phyloP scores from a whole-genome alignment of 2,329 filamentous ascomycete genomes.

The Fusarium sp. region DNA sequence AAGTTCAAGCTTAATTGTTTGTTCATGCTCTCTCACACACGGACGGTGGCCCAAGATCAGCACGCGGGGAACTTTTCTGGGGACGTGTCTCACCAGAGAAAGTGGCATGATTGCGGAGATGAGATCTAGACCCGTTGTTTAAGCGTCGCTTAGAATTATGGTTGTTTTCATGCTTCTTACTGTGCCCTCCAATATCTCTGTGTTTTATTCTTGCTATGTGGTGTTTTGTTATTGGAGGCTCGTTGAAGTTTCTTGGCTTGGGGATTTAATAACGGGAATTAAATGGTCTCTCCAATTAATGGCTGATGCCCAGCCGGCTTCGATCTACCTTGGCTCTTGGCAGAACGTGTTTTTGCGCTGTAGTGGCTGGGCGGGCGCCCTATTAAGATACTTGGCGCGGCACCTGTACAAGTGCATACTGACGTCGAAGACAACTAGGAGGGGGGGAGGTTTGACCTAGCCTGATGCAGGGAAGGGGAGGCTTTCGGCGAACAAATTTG shows the following conservation, averaged over 20 bases:
- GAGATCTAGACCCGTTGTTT: constrained; percentile 33
- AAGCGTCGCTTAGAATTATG: constrained; percentile 13
- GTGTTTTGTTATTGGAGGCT: not conserved
- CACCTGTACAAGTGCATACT: not conserved
- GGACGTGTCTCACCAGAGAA: not conserved
- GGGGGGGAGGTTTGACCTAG: not conserved
- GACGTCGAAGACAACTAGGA: not conserved
- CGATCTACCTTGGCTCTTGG: constrained; percentile 38
- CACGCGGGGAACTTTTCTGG: not conserved
- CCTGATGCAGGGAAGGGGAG: not conserved
- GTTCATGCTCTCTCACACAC: not conserved
- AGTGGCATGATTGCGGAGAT: constrained; percentile 26
- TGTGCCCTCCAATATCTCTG: not conserved
- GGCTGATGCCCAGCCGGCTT: constrained; percentile 24
- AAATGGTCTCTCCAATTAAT: constrained; percentile 29
- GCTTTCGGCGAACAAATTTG: constrained; percentile 20
- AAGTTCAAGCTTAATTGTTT: constrained; percentile 20
- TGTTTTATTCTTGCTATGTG: not conserved
- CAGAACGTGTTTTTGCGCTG: constrained; percentile 27
- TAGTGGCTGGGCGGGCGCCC: constrained; percentile 27
- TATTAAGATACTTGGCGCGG: not conserved
- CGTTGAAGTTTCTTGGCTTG: not conserved
- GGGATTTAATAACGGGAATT: constrained; percentile 5
- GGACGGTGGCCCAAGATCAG: not conserved
- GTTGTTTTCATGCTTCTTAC: not conserved